phyloP scores from a whole-genome alignment of 495 filamentous ascomycete genomes.

The Thermothielavioides terrestris region DNA sequence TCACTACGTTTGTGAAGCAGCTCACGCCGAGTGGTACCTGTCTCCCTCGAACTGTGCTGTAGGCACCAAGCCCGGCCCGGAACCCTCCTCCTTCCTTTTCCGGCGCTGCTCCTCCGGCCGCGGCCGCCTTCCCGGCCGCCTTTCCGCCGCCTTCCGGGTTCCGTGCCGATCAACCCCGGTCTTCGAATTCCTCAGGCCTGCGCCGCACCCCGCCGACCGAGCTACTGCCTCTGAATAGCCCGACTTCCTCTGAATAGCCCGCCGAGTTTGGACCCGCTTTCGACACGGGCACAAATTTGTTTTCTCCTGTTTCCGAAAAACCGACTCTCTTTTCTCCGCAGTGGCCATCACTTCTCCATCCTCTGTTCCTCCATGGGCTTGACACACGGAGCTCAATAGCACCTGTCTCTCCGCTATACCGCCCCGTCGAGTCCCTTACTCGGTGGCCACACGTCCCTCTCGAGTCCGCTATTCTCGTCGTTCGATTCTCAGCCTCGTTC shows the following conservation, averaged over 20 bases:
- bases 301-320: neutral
- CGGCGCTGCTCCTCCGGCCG: neutral
- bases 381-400: constrained; percentile 7
- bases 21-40: neutral
- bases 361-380: constrained; percentile 1
- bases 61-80: neutral
- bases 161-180: neutral
- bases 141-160: neutral
- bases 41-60: neutral
- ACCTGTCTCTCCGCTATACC: neutral
- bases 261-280: too few relatives aligned
- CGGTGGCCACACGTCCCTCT: neutral
- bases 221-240: neutral
- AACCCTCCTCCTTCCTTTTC: neutral
- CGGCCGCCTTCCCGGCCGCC: neutral
- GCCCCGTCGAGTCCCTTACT: neutral
- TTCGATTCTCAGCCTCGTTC: neutral
- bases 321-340: neutral
- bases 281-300: too few relatives aligned
- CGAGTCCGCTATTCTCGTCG: neutral
- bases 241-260: neutral
- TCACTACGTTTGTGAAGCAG: too few relatives aligned
- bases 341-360: neutral
- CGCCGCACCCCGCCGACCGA: too few relatives aligned
- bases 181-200: neutral